These are phyloP conservation scores for Cyclotella kingstonii DNA, from an alignment of 108 stramenopile species.

Conservation along the genomic window DNA sequence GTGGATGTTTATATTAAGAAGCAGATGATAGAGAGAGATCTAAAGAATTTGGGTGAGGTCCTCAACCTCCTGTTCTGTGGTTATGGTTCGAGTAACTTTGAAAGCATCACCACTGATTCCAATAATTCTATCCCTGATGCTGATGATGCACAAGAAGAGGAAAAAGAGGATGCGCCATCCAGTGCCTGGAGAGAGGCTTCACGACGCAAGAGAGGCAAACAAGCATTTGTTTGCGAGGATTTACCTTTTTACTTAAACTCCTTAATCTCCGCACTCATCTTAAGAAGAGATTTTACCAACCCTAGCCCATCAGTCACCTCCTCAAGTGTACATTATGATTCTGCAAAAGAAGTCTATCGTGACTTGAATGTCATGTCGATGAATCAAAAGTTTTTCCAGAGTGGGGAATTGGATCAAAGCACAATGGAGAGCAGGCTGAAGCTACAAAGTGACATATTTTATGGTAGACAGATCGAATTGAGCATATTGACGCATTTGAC, in stretches of 20 bases:
- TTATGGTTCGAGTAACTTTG: neutral
- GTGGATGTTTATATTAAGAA: neutral
- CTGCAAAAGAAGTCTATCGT: slow-evolving; percentile 18
- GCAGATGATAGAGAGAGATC: slow-evolving; percentile 15
- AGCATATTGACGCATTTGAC: slow-evolving; percentile 31
- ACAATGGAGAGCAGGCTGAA: slow-evolving; percentile 8
- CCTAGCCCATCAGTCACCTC: neutral
- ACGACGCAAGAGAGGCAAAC: slow-evolving; percentile 20
- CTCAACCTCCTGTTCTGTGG: slow-evolving; percentile 15
- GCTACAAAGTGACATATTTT: slow-evolving; percentile 15
- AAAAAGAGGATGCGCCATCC: neutral
- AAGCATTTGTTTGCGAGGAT: slow-evolving; percentile 10
- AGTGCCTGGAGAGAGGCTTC: neutral
- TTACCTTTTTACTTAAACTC: slow-evolving; percentile 25
- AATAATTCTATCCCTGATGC: neutral
- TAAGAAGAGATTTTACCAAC: slow-evolving; percentile 3
- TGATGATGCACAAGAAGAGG: neutral
- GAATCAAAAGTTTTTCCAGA: neutral
- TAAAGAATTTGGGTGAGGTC: slow-evolving; percentile 10
- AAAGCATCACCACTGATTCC: neutral
- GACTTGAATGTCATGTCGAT: slow-evolving; percentile 25
- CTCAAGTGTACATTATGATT: slow-evolving; percentile 13
- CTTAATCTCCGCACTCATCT: slow-evolving; percentile 19
- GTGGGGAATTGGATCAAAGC: neutral
- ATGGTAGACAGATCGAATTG: slow-evolving; percentile 30